phyloP scores from a whole-genome alignment of 2,329 filamentous ascomycete genomes.

The Stylonectria norvegica region DNA sequence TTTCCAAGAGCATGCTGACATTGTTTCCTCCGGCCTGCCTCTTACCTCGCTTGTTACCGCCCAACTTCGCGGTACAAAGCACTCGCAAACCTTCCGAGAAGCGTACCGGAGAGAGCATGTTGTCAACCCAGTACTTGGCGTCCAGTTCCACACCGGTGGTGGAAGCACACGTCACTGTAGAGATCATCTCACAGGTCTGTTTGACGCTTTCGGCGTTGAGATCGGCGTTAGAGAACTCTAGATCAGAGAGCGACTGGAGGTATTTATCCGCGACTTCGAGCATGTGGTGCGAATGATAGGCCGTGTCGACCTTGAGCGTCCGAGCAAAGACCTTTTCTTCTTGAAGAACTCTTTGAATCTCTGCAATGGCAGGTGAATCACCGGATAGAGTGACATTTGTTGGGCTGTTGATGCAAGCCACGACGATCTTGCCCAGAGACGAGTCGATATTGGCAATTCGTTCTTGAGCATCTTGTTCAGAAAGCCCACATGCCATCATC shows the following conservation, averaged over 20 bases:
- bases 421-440: constrained; percentile 11
- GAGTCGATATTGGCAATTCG: constrained; percentile 1
- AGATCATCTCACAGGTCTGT: not conserved
- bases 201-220: not conserved
- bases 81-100: constrained; percentile 32
- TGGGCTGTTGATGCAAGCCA: constrained; percentile 49
- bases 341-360: constrained; percentile 32
- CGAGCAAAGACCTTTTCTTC: constrained; percentile 42
- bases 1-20: constrained; percentile 15
- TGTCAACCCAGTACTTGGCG: constrained; percentile 39
- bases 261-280: constrained; percentile 44
- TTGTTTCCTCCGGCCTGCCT: not conserved
- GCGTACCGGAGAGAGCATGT: constrained; percentile 32
- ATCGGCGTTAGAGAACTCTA: not conserved
- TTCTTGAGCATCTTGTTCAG: not conserved
- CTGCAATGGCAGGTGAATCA: constrained; percentile 39
- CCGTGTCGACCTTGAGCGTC: constrained; percentile 42
- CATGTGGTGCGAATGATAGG: constrained; percentile 53
- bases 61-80: constrained; percentile 9
- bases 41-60: not conserved
- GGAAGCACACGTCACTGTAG: constrained; percentile 21
- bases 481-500: constrained; percentile 25
- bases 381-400: constrained; percentile 48
- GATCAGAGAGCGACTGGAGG: constrained; percentile 23
- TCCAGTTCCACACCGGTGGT: constrained; percentile 35